Percentiles rank a stretch among this genome's conserved stretches.
These are phyloP conservation scores for Picea sitchensis DNA, from an alignment of 75 land plant genomes.

Conservation along the genomic window DNA sequence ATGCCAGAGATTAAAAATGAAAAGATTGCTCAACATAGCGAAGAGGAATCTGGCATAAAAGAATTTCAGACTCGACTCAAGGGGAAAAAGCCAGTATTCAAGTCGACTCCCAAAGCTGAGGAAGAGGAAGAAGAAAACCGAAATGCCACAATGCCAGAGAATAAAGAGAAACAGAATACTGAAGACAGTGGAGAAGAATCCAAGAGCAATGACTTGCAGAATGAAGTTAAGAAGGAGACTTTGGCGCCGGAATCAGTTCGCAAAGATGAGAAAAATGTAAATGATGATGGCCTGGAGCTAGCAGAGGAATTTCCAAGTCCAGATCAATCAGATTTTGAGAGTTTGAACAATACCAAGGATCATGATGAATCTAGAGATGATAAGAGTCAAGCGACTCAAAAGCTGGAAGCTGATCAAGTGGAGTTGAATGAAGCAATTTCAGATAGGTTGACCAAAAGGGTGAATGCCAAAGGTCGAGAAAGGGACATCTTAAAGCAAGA, in stretches of 20 bases:
- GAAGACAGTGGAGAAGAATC: constrained; percentile 1
- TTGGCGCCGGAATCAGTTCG: neutral
- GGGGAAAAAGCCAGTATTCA: neutral
- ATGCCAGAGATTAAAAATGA: neutral
- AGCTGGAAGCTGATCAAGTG: neutral
- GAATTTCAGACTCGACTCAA: neutral
- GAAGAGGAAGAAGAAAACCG: neutral
- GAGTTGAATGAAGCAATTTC: constrained; percentile 1
- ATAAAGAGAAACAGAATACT: neutral
- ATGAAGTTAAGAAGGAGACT: neutral
- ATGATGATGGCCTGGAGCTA: constrained; percentile 10
- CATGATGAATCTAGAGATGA: neutral
- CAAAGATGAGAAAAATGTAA: neutral
- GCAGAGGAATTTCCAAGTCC: constrained; percentile 10
- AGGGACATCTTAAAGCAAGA: too few species aligned
- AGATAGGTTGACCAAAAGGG: neutral
- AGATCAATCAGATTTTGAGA: neutral
- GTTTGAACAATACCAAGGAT: neutral
- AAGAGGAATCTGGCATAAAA: neutral
- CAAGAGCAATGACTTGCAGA: neutral
- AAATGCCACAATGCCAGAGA: constrained; percentile 1
- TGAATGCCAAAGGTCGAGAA: neutral
- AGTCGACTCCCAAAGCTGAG: neutral
- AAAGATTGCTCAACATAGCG: neutral
- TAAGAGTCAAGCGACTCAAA: neutral